Percentiles rank a stretch among this genome's conserved stretches.
These are phyloP conservation scores for Trichosporon ovoides DNA, from an alignment of 1,284 basidiomycete species.

Conservation along the genomic window DNA sequence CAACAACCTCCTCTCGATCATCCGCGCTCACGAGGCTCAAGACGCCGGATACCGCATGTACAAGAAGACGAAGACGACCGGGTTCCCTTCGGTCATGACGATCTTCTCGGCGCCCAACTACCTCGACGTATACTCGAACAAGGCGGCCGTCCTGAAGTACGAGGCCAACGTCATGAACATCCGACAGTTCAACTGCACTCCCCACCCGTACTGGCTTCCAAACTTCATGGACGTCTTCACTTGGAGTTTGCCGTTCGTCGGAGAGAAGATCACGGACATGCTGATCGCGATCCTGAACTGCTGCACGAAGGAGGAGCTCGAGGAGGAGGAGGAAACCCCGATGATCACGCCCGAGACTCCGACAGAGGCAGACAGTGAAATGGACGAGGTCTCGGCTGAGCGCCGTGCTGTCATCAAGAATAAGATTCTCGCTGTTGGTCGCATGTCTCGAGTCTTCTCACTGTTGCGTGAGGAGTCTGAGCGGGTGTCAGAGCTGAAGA, in stretches of 20 bases:
- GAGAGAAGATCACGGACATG: slow-evolving; percentile 97
- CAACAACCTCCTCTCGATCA: slow-evolving; percentile 90
- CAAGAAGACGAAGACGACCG: slow-evolving; percentile 89
- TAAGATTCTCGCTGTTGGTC: slow-evolving; percentile 96
- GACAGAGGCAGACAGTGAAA: slow-evolving; percentile 29
- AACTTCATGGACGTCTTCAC: slow-evolving; percentile 99
- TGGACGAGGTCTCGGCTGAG: slow-evolving; percentile 59
- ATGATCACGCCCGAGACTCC: slow-evolving; percentile 44
- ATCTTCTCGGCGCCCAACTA: slow-evolving; percentile 95
- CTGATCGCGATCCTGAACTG: slow-evolving; percentile 88
- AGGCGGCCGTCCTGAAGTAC: slow-evolving; percentile 92
- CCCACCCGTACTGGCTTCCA: slow-evolving; percentile 93
- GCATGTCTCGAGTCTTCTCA: slow-evolving; percentile 94
- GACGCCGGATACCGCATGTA: slow-evolving; percentile 97
- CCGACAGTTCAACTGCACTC: slow-evolving; percentile 88
- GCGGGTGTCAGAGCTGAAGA: slow-evolving; percentile 94
- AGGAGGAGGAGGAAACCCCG: slow-evolving; percentile 63
- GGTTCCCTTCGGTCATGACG: slow-evolving; percentile 87
- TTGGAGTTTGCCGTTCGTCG: slow-evolving; percentile 97
- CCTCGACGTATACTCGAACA: slow-evolving; percentile 94
- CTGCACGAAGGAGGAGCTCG: slow-evolving; percentile 89
- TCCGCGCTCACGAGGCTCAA: slow-evolving; percentile 90
- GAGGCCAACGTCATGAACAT: slow-evolving; percentile 92
- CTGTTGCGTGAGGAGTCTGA: slow-evolving; percentile 98
- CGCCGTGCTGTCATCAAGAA: slow-evolving; percentile 85